Conservation (phyloP, 495 filamentous ascomycete species). For the Lophiostoma macrostomum region DNA sequence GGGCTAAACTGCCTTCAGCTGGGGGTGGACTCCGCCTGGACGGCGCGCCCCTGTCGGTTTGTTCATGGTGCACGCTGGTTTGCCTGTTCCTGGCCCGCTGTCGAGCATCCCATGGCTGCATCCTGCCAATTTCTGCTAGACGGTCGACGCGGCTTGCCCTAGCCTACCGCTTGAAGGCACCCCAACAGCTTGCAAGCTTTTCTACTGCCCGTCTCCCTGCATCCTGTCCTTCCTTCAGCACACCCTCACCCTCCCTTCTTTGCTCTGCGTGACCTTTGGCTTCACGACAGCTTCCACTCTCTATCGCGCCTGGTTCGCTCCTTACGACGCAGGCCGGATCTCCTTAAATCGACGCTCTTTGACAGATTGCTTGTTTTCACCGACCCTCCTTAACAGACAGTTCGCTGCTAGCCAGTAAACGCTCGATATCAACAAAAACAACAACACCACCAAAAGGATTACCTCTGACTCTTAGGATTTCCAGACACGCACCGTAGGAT, state of each 20-base stretch:
- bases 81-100: slow-evolving; percentile 10
- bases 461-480: neutral
- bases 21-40: slow-evolving; percentile 1
- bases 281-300: slow-evolving; percentile 18
- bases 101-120: no score
- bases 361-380: slow-evolving; percentile 24
- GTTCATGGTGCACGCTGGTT: neutral
- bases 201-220: slow-evolving; percentile 30
- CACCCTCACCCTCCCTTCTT: slow-evolving; percentile 43
- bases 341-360: slow-evolving; percentile 30
- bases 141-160: neutral
- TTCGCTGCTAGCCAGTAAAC: slow-evolving; percentile 34
- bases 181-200: neutral
- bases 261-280: slow-evolving; percentile 39
- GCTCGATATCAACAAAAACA: neutral
- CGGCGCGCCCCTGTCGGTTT: slow-evolving; percentile 2
- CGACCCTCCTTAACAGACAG: neutral
- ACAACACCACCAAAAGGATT: neutral
- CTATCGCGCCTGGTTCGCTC: slow-evolving; percentile 42
- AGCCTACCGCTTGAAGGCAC: neutral
- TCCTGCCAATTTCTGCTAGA: slow-evolving; percentile 11
- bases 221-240: slow-evolving; percentile 36
- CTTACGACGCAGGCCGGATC: slow-evolving; percentile 38
- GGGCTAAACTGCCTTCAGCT: neutral
- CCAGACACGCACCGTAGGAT: no score